These are phyloP conservation scores for Breynia disticha DNA, from an alignment of 441 rosid genomes.

Conservation along the genomic window DNA sequence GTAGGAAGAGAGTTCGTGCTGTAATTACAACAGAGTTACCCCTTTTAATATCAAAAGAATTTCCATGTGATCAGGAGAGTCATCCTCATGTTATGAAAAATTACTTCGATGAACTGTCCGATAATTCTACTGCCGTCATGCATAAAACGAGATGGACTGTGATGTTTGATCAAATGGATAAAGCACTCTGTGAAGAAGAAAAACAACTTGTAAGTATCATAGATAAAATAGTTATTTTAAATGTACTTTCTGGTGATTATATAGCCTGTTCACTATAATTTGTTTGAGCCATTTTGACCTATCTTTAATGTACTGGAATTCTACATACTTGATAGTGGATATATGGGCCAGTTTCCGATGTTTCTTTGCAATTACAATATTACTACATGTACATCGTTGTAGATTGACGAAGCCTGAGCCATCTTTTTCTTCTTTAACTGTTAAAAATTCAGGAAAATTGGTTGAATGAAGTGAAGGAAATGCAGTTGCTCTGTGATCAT, in stretches of 20 bases:
- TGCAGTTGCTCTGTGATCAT: slow-evolving; percentile 64
- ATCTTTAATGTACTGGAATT: no score
- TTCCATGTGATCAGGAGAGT: slow-evolving; percentile 41
- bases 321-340: no score
- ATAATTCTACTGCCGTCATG: slow-evolving; percentile 29
- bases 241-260: no score
- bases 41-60: slow-evolving; percentile 52
- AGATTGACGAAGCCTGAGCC: no score
- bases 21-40: slow-evolving; percentile 70
- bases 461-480: slow-evolving; percentile 63
- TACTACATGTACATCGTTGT: no score
- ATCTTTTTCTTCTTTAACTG: background rate
- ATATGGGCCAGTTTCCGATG: no score
- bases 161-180: slow-evolving; percentile 72
- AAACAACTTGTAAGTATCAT: slow-evolving; percentile 57
- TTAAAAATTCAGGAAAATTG: slow-evolving; percentile 22
- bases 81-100: slow-evolving; percentile 21
- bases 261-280: no score
- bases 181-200: slow-evolving; percentile 68
- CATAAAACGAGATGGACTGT: slow-evolving; percentile 64
- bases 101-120: slow-evolving; percentile 26
- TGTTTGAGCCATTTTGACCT: no score
- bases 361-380: no score
- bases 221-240: background rate
- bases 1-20: slow-evolving; percentile 65